Percentiles rank a stretch among this genome's conserved stretches.
These are phyloP conservation scores for Cornus controversa DNA, from an alignment of 148 eudicot genomes.

Conservation along the genomic window DNA sequence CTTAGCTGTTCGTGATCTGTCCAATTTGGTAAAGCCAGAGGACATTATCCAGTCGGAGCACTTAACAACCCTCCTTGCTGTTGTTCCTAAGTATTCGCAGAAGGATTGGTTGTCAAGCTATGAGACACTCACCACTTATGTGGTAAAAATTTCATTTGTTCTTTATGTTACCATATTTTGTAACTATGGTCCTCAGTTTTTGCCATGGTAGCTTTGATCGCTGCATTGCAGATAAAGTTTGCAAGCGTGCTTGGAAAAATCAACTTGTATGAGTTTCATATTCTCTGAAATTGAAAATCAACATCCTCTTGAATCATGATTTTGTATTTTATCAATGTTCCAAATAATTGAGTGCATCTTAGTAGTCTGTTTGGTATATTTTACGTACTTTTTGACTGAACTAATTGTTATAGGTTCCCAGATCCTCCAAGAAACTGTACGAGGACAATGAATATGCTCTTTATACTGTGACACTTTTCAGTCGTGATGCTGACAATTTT, in stretches of 20 bases:
- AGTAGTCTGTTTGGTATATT: neutral
- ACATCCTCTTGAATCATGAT: neutral
- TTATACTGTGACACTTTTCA: slow-evolving; percentile 77
- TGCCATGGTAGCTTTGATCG: neutral
- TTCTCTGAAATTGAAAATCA: neutral
- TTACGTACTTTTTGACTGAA: slow-evolving; percentile 21
- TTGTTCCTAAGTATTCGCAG: slow-evolving; percentile 91
- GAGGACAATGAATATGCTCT: slow-evolving; percentile 98
- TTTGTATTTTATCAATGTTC: neutral
- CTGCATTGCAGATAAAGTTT: neutral
- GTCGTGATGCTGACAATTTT: slow-evolving; percentile 88
- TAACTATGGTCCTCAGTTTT: neutral
- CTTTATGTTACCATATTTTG: neutral
- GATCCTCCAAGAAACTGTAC: slow-evolving; percentile 85
- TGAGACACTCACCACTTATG: slow-evolving; percentile 86
- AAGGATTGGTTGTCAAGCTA: slow-evolving; percentile 96
- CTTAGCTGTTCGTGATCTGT: slow-evolving; percentile 94
- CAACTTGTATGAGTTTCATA: neutral
- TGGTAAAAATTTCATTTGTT: slow-evolving; percentile 47
- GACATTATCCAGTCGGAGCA: slow-evolving; percentile 85
- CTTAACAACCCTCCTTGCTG: slow-evolving; percentile 80
- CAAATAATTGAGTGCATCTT: neutral
- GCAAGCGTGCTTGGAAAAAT: no score
- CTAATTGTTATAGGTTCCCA: slow-evolving; percentile 71
- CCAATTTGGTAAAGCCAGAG: slow-evolving; percentile 85